These are phyloP conservation scores for Cryphonectria japonica DNA, from an alignment of 2,329 filamentous ascomycete species.

Conservation along the genomic window DNA sequence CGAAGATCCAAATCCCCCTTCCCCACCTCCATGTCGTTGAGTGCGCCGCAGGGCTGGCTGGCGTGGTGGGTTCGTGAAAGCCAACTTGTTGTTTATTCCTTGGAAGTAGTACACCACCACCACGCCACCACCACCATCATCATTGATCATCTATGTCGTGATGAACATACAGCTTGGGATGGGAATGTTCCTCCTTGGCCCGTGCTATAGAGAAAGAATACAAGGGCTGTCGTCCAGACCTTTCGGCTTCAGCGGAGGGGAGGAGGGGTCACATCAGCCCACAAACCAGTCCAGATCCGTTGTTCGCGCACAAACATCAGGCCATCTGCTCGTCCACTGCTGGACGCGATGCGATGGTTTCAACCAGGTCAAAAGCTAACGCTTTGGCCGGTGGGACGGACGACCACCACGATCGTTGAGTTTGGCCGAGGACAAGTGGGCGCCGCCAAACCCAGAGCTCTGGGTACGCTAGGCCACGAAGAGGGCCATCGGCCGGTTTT, in stretches of 20 bases:
- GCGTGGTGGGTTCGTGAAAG: not conserved
- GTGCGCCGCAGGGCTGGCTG: not conserved
- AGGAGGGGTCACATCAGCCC: not conserved
- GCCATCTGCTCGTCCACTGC: conserved; percentile 15
- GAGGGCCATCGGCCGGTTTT: conserved; percentile 20
- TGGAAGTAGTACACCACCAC: no score
- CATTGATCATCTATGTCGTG: no score
- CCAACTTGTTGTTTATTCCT: no score
- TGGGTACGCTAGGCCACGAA: conserved; percentile 25
- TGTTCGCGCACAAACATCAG: conserved; percentile 2
- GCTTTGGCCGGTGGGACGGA: not conserved
- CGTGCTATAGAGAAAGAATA: no score
- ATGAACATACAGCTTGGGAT: no score
- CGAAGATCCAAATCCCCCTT: not conserved
- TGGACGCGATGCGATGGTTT: conserved; percentile 10
- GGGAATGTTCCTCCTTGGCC: no score
- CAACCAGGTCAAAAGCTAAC: conserved; percentile 12
- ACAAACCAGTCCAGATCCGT: conserved; percentile 5
- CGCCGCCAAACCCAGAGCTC: conserved; percentile 25
- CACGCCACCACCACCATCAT: no score
- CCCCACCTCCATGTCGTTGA: not conserved
- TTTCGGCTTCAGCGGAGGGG: not conserved
- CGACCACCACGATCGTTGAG: conserved; percentile 12
- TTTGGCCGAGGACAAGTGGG: conserved; percentile 8
- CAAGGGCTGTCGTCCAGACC: not conserved